Conservation (phyloP, 345 rosid species). For the Laguncularia racemosa region DNA sequence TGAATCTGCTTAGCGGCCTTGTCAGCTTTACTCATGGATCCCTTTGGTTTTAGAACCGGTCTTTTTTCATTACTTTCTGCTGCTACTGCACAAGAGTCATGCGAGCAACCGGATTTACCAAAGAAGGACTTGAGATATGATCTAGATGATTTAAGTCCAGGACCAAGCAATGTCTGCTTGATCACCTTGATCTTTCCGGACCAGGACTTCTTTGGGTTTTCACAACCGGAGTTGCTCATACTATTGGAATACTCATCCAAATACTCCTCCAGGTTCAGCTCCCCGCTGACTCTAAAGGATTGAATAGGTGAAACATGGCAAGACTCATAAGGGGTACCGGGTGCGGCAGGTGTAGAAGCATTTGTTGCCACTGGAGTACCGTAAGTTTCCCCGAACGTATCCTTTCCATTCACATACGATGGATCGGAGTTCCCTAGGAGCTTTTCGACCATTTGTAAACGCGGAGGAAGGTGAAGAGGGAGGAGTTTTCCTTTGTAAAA, state of each 20-base stretch:
- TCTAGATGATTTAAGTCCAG: constrained; percentile 59
- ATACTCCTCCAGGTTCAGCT: constrained; percentile 59
- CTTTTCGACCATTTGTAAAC: constrained; percentile 16
- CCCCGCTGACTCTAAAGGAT: constrained; percentile 63
- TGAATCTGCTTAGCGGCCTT: constrained; percentile 31
- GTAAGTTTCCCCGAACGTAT: constrained; percentile 4
- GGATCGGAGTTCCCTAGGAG: constrained; percentile 1
- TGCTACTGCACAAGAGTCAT: constrained; percentile 45
- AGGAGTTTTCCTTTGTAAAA: constrained; percentile 22
- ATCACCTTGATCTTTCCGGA: constrained; percentile 43
- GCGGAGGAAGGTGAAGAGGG: constrained; percentile 21
- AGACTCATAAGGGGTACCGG: constrained; percentile 77
- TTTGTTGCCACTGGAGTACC: constrained; percentile 8
- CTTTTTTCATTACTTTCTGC: constrained; percentile 13
- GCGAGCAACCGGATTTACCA: constrained; percentile 56
- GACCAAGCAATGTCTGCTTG: constrained; percentile 42
- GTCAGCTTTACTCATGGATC: constrained; percentile 15
- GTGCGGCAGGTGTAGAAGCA: constrained; percentile 1
- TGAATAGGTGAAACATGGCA: constrained; percentile 68
- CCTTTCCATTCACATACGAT: not conserved
- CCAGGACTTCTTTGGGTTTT: constrained; percentile 54
- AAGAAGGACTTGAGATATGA: constrained; percentile 60
- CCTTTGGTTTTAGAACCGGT: constrained; percentile 1
- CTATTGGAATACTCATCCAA: constrained; percentile 30
- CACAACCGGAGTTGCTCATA: constrained; percentile 14